Evolutionary conservation across 2,329 filamentous ascomycete species (phyloP).

Genomic region (Aspergillus tubingensis): DNA sequence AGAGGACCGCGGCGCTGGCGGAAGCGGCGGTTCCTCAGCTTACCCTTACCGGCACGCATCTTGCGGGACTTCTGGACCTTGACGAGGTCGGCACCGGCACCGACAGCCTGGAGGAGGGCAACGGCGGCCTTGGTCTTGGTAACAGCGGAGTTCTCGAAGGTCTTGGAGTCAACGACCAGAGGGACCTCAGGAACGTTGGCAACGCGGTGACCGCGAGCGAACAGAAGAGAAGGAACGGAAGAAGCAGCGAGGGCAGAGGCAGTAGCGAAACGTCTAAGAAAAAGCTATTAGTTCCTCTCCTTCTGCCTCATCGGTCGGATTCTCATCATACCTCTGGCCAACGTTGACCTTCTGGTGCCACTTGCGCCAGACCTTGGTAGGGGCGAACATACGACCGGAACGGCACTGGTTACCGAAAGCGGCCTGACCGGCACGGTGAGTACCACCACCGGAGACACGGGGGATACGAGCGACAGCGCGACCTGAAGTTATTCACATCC

Average conservation of each 20-base stretch:
- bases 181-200: conserved; percentile 91
- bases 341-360: conserved; percentile 99
- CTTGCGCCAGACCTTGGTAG: conserved; percentile 99
- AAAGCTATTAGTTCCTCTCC: conserved; percentile 13
- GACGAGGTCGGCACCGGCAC: conserved; percentile 84
- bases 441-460: conserved; percentile 99
- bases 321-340: conserved; percentile 77
- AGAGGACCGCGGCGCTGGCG: conserved; percentile 97
- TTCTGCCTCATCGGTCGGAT: not conserved
- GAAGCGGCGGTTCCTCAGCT: conserved; percentile 94
- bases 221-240: conserved; percentile 87
- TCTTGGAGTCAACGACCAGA: conserved; percentile 88
- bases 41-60: conserved; percentile 97
- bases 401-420: conserved; percentile 99
- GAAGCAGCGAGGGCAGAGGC: conserved; percentile 96
- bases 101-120: conserved; percentile 83
- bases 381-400: conserved; percentile 99
- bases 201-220: conserved; percentile 97
- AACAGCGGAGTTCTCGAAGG: conserved; percentile 77
- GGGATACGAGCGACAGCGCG: conserved; percentile 99
- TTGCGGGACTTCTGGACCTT: conserved; percentile 98
- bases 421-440: conserved; percentile 99
- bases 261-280: conserved; percentile 83
- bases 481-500: conserved; percentile 56
- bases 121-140: conserved; percentile 88